Base-by-base conservation (phyloP, 257 asterid genomes). In the Agastache rugosa region DNA sequence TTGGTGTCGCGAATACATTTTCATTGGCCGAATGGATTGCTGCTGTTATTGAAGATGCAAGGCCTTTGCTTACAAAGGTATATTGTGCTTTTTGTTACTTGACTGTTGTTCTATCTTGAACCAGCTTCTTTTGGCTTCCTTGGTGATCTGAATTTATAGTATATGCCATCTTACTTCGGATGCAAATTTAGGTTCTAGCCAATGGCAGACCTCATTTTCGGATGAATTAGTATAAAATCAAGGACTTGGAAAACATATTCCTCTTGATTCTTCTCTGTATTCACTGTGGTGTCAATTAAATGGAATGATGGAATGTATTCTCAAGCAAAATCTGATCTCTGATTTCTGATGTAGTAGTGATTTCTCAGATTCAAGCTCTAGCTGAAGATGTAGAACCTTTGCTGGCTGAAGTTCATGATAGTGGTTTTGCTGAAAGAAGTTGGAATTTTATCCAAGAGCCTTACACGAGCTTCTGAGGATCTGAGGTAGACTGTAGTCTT, bases 331-430 rank as follows among this genome's bases (percentile, higher is more conserved):
- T 83, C 74, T 81, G 75, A 84, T 82, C 71, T 87, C 83, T 83
- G 89, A 86, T 82, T 69, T 86, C 83, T 83, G 90, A 86, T 88
- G 88, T 88, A 83, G 88, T 88, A 83, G 93, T 87, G 89, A 81
- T 81, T 78, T 84, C 89, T 81, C 98, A 95, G 99, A 90, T 95
- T 76, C 81, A 88, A 84, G 97, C 96, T 89, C 87, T 95, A 88
- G 92, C 98, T 77, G 96, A 89, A 69, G 96, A 92, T 81, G 71
- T 92, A 64, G 93, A 95, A 81, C 98, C 99, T 66, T 78, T 95
- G 77, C 78, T 95, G 82, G 90, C 96, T 71, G 96, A 92, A 84
- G 87, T 92, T 77, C 91, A 84, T 62, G 93, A 87, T 73, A 78
- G 98, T 82, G 98, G 96, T 73, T 73, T 85, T 95, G 88, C 83